phyloP scores from a whole-genome alignment of 192 early-diverging fungal genomes.

The Ambispora gerdemannii region DNA sequence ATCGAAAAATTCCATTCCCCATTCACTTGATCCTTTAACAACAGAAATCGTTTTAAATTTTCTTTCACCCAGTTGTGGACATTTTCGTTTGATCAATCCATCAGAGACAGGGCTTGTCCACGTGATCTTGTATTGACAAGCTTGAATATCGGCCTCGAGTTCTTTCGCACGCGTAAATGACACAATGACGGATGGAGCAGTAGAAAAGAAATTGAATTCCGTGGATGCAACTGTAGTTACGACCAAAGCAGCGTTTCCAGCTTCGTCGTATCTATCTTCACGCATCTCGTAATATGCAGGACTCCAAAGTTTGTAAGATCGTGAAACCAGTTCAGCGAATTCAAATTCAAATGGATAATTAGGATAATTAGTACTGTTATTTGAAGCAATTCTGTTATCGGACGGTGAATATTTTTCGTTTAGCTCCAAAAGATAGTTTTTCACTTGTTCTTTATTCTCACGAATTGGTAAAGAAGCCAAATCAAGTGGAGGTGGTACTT shows the following conservation, averaged over 20 bases:
- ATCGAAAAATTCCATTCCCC: neutral
- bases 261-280: neutral
- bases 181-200: neutral
- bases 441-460: neutral
- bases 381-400: neutral
- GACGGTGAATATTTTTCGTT: neutral
- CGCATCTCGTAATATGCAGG: neutral
- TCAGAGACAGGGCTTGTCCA: neutral
- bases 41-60: neutral
- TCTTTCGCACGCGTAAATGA: neutral
- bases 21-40: neutral
- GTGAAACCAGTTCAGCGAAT: neutral
- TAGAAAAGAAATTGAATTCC: neutral
- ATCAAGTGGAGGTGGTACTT: neutral
- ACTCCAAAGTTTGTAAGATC: neutral
- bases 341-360: neutral
- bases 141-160: neutral
- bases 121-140: neutral
- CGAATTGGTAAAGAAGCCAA: neutral
- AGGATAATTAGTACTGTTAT: neutral
- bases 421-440: neutral
- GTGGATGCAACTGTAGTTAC: neutral
- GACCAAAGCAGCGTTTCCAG: neutral
- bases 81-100: neutral
- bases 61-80: neutral